Evolutionary conservation across 2,329 filamentous ascomycete species (phyloP).

Genomic region (Rutstroemia sp.): DNA sequence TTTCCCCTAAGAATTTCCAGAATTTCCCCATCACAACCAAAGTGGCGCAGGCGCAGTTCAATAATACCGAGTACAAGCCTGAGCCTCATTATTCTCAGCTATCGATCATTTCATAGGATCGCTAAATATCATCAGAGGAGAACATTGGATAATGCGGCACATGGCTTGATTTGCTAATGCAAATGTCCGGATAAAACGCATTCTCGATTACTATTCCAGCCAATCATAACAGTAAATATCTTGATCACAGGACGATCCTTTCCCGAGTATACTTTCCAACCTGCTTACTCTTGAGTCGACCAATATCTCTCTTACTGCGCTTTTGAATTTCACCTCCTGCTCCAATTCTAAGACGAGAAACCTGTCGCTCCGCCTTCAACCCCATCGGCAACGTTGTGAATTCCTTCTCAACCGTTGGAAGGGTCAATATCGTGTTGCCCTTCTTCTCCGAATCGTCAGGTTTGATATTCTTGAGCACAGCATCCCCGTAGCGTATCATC

Average conservation of each 20-base stretch:
- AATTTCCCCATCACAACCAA: no score
- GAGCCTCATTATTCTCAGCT: neutral
- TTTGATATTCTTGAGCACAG: conserved; percentile 16
- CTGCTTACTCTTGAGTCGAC: conserved; percentile 69
- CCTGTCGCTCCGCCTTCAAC: conserved; percentile 49
- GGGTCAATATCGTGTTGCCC: conserved; percentile 36
- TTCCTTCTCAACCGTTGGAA: conserved; percentile 39
- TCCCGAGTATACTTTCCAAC: conserved; percentile 80
- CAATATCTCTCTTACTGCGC: conserved; percentile 66
- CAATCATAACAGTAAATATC: conserved; percentile 1
- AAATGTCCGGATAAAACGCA: neutral
- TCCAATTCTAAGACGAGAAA: conserved; percentile 51
- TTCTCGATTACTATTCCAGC: neutral
- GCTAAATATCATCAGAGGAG: neutral
- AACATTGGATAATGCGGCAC: neutral
- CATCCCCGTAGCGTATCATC: conserved; percentile 52
- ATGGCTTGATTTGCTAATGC: neutral
- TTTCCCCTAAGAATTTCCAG: no score
- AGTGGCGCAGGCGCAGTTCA: no score
- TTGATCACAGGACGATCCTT: conserved; percentile 55
- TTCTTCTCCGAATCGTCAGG: conserved; percentile 26
- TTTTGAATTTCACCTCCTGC: conserved; percentile 62
- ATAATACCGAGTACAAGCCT: neutral
- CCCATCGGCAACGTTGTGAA: conserved; percentile 59
- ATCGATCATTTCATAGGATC: conserved; percentile 4